These are phyloP conservation scores for Entomortierella lignicola DNA, from an alignment of 192 early-diverging fungal genomes.

Conservation along the genomic window DNA sequence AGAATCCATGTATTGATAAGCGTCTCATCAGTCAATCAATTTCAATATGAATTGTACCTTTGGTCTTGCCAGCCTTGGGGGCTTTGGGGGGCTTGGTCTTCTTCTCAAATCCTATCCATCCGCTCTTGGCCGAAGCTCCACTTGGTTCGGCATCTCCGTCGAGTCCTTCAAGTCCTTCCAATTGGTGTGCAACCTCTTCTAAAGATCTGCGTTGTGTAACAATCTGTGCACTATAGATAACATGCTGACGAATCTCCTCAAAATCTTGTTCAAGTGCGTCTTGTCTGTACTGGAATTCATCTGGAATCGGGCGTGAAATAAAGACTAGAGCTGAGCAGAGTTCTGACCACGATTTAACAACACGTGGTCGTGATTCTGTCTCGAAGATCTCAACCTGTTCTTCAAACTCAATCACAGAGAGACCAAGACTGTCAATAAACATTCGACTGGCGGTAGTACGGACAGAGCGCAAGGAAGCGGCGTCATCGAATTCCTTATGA, in stretches of 20 bases:
- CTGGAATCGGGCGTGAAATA: constrained; percentile 32
- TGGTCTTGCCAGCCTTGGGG: constrained; percentile 1
- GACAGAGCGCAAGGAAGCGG: constrained; percentile 26
- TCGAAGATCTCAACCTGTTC: constrained; percentile 44
- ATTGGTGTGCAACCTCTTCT: constrained; percentile 23
- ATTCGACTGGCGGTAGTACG: constrained; percentile 43
- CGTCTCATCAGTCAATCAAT: too few species aligned
- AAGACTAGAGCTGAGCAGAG: constrained; percentile 30
- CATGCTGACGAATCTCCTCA: constrained; percentile 48
- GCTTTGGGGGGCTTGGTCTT: background rate
- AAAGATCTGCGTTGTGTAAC: constrained; percentile 43
- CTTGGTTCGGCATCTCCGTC: constrained; percentile 9
- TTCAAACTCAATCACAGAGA: constrained; percentile 47
- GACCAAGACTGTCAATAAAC: constrained; percentile 28
- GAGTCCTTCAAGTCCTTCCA: constrained; percentile 33
- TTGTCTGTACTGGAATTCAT: constrained; percentile 42
- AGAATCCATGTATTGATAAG: too few species aligned
- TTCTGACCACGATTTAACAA: constrained; percentile 41
- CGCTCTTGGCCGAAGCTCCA: constrained; percentile 1
- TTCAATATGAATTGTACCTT: constrained; percentile 13
- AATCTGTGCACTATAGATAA: constrained; percentile 34
- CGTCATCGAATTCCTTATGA: constrained; percentile 37
- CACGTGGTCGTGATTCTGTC: constrained; percentile 41
- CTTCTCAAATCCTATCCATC: constrained; percentile 4
- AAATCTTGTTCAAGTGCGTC: constrained; percentile 23